A percentile compares a stretch with the other conserved stretches of the same genome.
These are phyloP conservation scores for Melaleuca alternifolia DNA, from an alignment of 345 rosid species.

Conservation along the genomic window DNA sequence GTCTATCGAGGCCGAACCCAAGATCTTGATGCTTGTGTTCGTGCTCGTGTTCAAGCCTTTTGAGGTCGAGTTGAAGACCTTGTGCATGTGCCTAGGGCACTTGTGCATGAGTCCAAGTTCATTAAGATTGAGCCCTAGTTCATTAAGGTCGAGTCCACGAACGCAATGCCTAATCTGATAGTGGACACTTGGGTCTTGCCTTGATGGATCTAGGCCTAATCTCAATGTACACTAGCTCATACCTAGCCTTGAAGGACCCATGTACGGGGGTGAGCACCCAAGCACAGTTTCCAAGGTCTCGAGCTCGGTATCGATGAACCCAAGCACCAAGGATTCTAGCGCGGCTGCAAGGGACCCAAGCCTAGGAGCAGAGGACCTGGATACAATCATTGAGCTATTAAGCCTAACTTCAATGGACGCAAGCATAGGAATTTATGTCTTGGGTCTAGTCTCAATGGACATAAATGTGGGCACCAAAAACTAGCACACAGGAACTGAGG, in stretches of 20 bases:
- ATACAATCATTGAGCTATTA: fast-evolving
- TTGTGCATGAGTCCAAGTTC: too few species aligned
- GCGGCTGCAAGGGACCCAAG: not conserved
- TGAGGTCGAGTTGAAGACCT: not conserved
- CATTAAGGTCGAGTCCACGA: too few species aligned
- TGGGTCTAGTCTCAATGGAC: not conserved
- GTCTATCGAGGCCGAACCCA: too few species aligned
- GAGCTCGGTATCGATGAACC: not conserved
- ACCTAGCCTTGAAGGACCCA: not conserved
- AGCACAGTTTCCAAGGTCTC: not conserved
- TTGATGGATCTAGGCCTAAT: too few species aligned
- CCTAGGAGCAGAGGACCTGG: fast-evolving
- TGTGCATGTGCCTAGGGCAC: not conserved
- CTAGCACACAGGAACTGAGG: too few species aligned
- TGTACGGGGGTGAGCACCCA: fast-evolving
- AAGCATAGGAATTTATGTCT: not conserved
- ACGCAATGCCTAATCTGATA: too few species aligned
- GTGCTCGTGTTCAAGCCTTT: not conserved
- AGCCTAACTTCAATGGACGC: not conserved
- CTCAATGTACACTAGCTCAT: too few species aligned
- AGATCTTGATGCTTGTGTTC: not conserved
- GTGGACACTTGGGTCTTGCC: too few species aligned
- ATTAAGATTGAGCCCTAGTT: too few species aligned
- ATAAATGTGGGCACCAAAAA: not conserved
- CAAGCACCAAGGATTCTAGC: not conserved